A percentile compares a stretch with the other conserved stretches of the same genome.
Evolutionary conservation across 148 eudicot species (phyloP).

Genomic region (Polygonum aviculare): DNA sequence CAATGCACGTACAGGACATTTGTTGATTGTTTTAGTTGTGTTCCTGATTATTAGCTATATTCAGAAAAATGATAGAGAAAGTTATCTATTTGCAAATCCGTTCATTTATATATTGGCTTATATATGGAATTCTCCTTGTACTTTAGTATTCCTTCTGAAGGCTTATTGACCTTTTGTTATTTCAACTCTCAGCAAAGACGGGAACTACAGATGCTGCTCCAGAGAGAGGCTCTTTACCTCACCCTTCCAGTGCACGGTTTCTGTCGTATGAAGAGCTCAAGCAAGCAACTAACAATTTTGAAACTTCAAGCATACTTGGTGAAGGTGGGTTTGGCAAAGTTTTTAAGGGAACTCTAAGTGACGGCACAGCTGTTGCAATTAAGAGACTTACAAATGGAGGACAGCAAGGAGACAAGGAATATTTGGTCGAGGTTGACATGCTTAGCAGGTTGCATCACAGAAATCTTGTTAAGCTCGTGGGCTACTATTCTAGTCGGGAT

Average conservation of each 20-base stretch:
- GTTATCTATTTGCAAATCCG: neutral
- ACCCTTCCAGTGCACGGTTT: constrained; percentile 86
- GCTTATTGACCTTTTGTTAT: neutral
- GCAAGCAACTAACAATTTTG: constrained; percentile 88
- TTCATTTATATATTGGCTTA: neutral
- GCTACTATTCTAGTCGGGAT: constrained; percentile 78
- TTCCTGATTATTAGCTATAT: neutral
- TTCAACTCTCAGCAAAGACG: constrained; percentile 32
- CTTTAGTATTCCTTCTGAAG: neutral
- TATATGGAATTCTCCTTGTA: neutral
- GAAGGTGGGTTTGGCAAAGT: constrained; percentile 98
- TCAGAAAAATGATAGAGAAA: neutral
- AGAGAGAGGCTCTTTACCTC: constrained; percentile 64
- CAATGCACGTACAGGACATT: neutral
- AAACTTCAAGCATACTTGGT: constrained; percentile 64
- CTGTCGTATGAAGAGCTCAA: constrained; percentile 81
- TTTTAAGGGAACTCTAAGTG: constrained; percentile 75
- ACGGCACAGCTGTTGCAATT: constrained; percentile 90
- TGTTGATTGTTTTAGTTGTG: neutral
- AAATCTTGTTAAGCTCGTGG: constrained; percentile 92
- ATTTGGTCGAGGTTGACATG: constrained; percentile 93
- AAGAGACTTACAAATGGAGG: constrained; percentile 89
- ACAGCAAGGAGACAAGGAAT: constrained; percentile 90
- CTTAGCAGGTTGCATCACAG: constrained; percentile 97
- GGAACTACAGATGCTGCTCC: constrained; percentile 42